Evolutionary conservation across 768 basidiomycete genomes (phyloP).

Genomic region (Suillus americanus): DNA sequence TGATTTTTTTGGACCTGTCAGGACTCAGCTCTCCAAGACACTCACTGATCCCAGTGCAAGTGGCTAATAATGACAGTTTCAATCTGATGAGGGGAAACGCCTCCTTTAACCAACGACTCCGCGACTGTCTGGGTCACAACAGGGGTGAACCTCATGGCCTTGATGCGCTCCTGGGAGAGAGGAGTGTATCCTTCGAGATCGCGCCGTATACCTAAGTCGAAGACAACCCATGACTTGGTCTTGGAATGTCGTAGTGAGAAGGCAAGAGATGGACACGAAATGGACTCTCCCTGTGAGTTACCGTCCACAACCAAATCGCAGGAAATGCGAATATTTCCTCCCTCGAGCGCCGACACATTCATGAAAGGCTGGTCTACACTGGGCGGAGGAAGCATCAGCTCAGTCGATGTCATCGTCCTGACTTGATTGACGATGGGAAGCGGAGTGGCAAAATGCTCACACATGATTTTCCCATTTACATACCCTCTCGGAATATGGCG

Average conservation of each 20-base stretch:
- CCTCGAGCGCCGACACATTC: constrained; percentile 9
- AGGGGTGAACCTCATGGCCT: too few species aligned
- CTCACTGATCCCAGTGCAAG: constrained; percentile 47
- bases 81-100: constrained; percentile 41
- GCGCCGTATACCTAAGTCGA: too few species aligned
- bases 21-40: constrained; percentile 37
- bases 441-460: neutral
- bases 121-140: constrained; percentile 22
- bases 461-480: neutral
- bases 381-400: constrained; percentile 20
- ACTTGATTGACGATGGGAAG: neutral
- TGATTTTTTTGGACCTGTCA: constrained; percentile 40
- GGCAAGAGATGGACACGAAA: too few species aligned
- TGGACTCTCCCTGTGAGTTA: too few species aligned
- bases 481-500: constrained; percentile 12
- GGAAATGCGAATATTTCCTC: too few species aligned
- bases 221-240: too few species aligned
- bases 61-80: constrained; percentile 48
- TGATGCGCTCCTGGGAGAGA: too few species aligned
- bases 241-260: too few species aligned
- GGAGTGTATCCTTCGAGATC: too few species aligned
- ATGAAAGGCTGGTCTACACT: constrained; percentile 17
- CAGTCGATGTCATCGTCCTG: neutral
- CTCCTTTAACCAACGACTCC: constrained; percentile 48
- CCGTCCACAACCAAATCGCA: too few species aligned